Percentiles rank a stretch among this genome's conserved stretches.
Evolutionary conservation across 495 filamentous ascomycete species (phyloP).

Genomic region (Hypoxylon lienhwacheense): DNA sequence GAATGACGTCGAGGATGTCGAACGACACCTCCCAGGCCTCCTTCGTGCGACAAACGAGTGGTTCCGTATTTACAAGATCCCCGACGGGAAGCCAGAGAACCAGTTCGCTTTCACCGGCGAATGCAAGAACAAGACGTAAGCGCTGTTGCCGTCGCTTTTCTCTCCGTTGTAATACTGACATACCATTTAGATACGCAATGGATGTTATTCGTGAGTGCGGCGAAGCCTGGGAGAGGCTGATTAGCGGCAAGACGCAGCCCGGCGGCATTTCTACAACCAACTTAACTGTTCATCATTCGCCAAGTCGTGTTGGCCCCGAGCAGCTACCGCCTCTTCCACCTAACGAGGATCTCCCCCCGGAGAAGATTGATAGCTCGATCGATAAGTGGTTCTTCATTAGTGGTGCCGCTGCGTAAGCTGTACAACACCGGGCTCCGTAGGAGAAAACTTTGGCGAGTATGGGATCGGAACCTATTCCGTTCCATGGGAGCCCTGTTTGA

Average conservation of each 20-base stretch:
- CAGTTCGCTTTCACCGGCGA: constrained; percentile 99
- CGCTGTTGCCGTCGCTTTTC: constrained; percentile 4
- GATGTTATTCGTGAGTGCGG: constrained; percentile 94
- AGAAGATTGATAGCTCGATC: constrained; percentile 91
- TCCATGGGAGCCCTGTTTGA: constrained; percentile 14
- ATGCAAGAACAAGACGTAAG: constrained; percentile 99
- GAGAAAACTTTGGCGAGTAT: constrained; percentile 31
- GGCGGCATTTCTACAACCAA: constrained; percentile 84
- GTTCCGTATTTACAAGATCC: constrained; percentile 99
- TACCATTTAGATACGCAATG: constrained; percentile 71
- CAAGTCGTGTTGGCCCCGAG: constrained; percentile 62
- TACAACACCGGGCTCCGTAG: constrained; percentile 24
- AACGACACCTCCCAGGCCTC: constrained; percentile 95
- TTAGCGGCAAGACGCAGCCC: constrained; percentile 77
- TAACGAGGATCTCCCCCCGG: constrained; percentile 75
- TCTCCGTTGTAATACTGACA: constrained; percentile 28
- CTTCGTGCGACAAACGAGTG: constrained; percentile 99
- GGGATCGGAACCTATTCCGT: constrained; percentile 8
- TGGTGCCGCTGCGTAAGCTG: constrained; percentile 79
- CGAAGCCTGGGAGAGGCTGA: constrained; percentile 95
- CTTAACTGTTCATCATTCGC: constrained; percentile 68
- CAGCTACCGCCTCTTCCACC: constrained; percentile 72
- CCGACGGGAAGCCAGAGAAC: constrained; percentile 99
- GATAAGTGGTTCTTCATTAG: constrained; percentile 99
- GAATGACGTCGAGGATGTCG: constrained; percentile 98